Percentiles rank a stretch among this genome's conserved stretches.
Evolutionary conservation across 352 stramenopile genomes (phyloP).

Genomic region (Globisporangium nunn): DNA sequence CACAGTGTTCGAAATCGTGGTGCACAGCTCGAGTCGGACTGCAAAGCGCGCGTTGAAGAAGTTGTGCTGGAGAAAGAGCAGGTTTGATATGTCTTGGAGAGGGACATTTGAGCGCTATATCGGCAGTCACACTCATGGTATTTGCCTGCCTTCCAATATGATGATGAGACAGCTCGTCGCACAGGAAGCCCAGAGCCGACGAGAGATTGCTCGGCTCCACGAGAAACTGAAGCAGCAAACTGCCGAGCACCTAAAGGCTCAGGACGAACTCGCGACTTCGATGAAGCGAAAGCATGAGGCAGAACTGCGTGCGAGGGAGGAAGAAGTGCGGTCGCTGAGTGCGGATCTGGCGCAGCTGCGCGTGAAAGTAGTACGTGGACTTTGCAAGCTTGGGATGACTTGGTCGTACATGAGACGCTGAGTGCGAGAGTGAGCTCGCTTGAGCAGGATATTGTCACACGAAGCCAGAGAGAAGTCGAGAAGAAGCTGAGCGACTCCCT

Average conservation of each 20-base stretch:
- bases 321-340: conserved; percentile 41
- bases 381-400: neutral
- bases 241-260: conserved; percentile 35
- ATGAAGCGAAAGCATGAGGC: conserved; percentile 28
- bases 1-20: neutral
- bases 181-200: conserved; percentile 54
- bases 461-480: conserved; percentile 50
- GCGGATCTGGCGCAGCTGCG: conserved; percentile 43
- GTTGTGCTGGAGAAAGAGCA: conserved; percentile 73
- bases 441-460: conserved; percentile 26
- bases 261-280: conserved; percentile 31
- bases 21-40: conserved; percentile 56
- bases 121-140: neutral
- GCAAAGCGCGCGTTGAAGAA: conserved; percentile 63
- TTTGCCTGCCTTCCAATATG: neutral
- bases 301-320: conserved; percentile 37
- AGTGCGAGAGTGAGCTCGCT: neutral
- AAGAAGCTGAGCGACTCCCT: conserved; percentile 33
- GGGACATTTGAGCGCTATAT: neutral
- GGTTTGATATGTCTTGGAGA: conserved; percentile 16
- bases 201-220: conserved; percentile 62
- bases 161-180: conserved; percentile 28
- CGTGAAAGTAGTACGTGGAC: conserved; percentile 31
- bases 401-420: neutral
- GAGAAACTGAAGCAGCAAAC: conserved; percentile 45